Evolutionary conservation across 805 yeast species (phyloP).

Genomic region (Metschnikowia bowlesiae): DNA sequence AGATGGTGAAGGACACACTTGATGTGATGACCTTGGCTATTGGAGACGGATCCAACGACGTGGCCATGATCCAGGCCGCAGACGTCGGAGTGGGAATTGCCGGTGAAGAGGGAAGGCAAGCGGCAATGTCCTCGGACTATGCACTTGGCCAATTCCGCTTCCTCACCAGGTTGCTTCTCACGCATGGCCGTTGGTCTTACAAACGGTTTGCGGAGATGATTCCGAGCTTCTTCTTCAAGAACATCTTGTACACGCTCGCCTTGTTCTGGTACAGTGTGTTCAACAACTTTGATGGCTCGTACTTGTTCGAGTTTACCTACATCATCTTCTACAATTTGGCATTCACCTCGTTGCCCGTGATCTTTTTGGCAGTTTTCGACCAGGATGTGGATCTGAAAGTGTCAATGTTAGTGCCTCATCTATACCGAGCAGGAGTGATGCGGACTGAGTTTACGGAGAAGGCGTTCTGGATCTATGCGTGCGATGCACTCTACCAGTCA

Average conservation of each 20-base stretch:
- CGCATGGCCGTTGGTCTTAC: slow-evolving; percentile 85
- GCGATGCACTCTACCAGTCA: slow-evolving; percentile 71
- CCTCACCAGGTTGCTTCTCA: slow-evolving; percentile 58
- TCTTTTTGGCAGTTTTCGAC: slow-evolving; percentile 66
- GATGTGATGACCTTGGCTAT: slow-evolving; percentile 75
- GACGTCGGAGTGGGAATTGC: slow-evolving; percentile 84
- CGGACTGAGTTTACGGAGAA: slow-evolving; percentile 57
- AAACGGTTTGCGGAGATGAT: slow-evolving; percentile 71
- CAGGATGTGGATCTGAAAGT: slow-evolving; percentile 70
- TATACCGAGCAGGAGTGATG: slow-evolving; percentile 64
- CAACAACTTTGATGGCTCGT: slow-evolving; percentile 69
- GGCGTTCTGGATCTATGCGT: slow-evolving; percentile 58
- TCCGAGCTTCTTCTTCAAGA: slow-evolving; percentile 75
- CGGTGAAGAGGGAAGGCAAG: slow-evolving; percentile 84
- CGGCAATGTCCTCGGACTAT: slow-evolving; percentile 82
- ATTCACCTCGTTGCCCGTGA: slow-evolving; percentile 75
- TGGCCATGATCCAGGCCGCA: slow-evolving; percentile 84
- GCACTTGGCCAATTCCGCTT: slow-evolving; percentile 78
- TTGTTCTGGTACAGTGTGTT: slow-evolving; percentile 74
- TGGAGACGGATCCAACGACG: slow-evolving; percentile 87
- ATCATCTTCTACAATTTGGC: slow-evolving; percentile 77
- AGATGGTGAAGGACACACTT: slow-evolving; percentile 56
- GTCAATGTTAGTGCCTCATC: slow-evolving; percentile 63
- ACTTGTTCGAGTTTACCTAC: slow-evolving; percentile 71
- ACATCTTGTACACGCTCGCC: slow-evolving; percentile 67